Evolutionary conservation across 2,329 filamentous ascomycete genomes (phyloP).

Genomic region (Colletotrichum camelliae): DNA sequence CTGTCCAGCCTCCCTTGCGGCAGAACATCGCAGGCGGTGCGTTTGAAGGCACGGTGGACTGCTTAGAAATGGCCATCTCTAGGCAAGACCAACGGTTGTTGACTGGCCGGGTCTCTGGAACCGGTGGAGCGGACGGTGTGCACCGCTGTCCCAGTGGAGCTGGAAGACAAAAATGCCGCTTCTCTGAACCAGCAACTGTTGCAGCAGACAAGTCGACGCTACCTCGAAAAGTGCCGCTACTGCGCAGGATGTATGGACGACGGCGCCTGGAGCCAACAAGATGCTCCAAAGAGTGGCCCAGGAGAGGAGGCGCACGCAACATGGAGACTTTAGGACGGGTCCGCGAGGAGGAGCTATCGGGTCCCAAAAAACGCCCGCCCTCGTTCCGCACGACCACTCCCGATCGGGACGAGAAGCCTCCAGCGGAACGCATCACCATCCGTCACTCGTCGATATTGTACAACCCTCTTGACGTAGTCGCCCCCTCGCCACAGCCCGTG

Average conservation of each 20-base stretch:
- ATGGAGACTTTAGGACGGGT: background rate
- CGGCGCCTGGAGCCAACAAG: background rate
- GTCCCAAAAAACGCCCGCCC: background rate
- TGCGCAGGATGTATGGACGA: background rate
- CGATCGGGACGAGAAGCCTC: background rate
- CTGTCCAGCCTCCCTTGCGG: background rate
- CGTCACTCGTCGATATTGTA: conserved; percentile 1
- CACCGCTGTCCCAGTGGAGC: conserved; percentile 8
- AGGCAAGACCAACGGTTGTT: background rate
- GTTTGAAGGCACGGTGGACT: background rate
- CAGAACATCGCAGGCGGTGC: background rate
- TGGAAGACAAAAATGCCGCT: conserved; percentile 13
- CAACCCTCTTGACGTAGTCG: conserved; percentile 17
- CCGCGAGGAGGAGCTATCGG: background rate
- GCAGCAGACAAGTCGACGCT: background rate
- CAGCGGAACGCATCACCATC: conserved; percentile 3
- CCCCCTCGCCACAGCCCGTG: conserved; percentile 15
- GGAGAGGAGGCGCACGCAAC: background rate
- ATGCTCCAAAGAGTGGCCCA: background rate
- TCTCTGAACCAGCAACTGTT: background rate
- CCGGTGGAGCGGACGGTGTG: conserved; percentile 7
- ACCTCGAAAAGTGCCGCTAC: background rate
- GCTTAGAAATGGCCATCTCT: conserved; percentile 2
- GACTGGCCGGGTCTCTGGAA: conserved; percentile 1
- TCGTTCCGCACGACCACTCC: background rate